phyloP scores from a whole-genome alignment of 2,329 filamentous ascomycete genomes.

The Penicillium olsonii region DNA sequence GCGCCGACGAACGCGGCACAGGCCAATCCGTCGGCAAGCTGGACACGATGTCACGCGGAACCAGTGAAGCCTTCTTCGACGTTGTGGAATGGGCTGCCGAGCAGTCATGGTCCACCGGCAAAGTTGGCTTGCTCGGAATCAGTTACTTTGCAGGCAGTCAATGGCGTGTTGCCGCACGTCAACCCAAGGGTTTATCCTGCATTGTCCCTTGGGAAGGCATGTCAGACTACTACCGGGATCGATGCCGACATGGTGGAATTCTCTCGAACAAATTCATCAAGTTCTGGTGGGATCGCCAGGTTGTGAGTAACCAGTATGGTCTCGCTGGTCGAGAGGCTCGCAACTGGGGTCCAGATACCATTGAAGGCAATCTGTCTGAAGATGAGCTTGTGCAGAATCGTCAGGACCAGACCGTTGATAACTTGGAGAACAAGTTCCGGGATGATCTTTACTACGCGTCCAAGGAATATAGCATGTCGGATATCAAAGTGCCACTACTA shows the following conservation, averaged over 20 bases:
- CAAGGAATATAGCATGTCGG: slow-evolving; percentile 64
- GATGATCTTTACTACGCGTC: slow-evolving; percentile 66
- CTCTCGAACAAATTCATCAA: slow-evolving; percentile 60
- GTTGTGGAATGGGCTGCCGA: slow-evolving; percentile 55
- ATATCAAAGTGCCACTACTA: slow-evolving; percentile 68
- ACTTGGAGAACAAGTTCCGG: slow-evolving; percentile 56
- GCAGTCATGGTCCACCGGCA: slow-evolving; percentile 53
- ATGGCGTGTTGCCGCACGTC: slow-evolving; percentile 56
- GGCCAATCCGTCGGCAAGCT: slow-evolving; percentile 56
- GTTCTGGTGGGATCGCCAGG: slow-evolving; percentile 69
- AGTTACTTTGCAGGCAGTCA: slow-evolving; percentile 57
- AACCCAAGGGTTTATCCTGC: slow-evolving; percentile 53
- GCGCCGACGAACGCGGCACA: slow-evolving; percentile 55
- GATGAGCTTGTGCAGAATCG: slow-evolving; percentile 41
- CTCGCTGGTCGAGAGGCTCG: slow-evolving; percentile 50
- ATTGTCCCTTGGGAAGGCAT: slow-evolving; percentile 60
- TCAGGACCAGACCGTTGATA: slow-evolving; percentile 48
- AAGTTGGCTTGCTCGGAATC: slow-evolving; percentile 54
- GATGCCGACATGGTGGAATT: slow-evolving; percentile 64
- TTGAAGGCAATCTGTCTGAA: slow-evolving; percentile 41
- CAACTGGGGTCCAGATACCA: slow-evolving; percentile 55
- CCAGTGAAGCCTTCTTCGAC: slow-evolving; percentile 55
- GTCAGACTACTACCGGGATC: slow-evolving; percentile 59
- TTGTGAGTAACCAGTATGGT: slow-evolving; percentile 70
- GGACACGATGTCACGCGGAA: slow-evolving; percentile 56